phyloP scores from a whole-genome alignment of 371 early-diverging fungal species.

The Mortierella sp. region DNA sequence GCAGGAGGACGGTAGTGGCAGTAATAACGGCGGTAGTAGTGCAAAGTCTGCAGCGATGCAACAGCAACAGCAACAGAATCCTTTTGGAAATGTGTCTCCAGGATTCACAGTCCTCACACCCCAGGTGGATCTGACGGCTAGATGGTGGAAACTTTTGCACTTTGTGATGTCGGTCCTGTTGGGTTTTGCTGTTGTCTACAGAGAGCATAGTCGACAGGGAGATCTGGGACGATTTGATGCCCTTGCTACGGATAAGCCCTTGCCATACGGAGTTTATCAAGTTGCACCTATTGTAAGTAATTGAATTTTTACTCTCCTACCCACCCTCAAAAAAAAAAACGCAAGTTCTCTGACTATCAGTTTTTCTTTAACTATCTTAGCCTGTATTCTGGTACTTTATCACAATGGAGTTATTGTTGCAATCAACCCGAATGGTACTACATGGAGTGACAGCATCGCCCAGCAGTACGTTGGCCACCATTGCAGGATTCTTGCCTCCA shows the following conservation, averaged over 20 bases:
- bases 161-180: constrained; percentile 61
- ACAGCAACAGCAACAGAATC: constrained; percentile 42
- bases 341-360: background rate
- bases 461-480: constrained; percentile 58
- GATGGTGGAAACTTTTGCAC: constrained; percentile 70
- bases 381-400: constrained; percentile 77
- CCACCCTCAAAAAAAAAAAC: too few relatives aligned
- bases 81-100: constrained; percentile 30
- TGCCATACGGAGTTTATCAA: constrained; percentile 56
- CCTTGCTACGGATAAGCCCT: constrained; percentile 55
- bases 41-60: constrained; percentile 38
- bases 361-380: constrained; percentile 33
- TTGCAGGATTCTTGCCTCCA: constrained; percentile 66
- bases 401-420: constrained; percentile 66
- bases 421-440: constrained; percentile 65
- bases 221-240: constrained; percentile 46
- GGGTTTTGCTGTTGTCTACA: constrained; percentile 64
- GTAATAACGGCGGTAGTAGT: background rate
- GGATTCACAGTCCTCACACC: constrained; percentile 54
- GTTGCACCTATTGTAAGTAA: constrained; percentile 43
- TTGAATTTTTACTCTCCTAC: background rate
- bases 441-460: constrained; percentile 64
- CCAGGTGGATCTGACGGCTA: constrained; percentile 49
- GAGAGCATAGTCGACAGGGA: constrained; percentile 58
- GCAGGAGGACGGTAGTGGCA: constrained; percentile 27